A percentile compares a stretch with the other conserved stretches of the same genome.
phyloP scores from a whole-genome alignment of 257 asterid species.

The Solanum bukasovii region DNA sequence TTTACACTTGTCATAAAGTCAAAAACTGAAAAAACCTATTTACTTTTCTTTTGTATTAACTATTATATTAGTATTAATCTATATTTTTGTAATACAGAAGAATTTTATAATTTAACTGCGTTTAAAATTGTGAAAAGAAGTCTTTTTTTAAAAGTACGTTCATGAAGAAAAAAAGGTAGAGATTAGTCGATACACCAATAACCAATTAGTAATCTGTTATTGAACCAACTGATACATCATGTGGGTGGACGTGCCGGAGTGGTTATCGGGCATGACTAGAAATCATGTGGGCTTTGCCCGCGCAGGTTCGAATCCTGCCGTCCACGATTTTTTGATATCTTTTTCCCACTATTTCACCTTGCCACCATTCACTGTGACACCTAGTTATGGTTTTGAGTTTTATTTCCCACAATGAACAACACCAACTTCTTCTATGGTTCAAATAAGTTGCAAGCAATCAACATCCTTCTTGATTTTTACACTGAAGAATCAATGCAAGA shows the following conservation, averaged over 20 bases:
- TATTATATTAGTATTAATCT: no score
- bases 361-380: not conserved
- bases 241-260: conserved; percentile 96
- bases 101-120: rapidly evolving
- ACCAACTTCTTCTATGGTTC: conserved; percentile 8
- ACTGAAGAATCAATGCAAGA: conserved; percentile 37
- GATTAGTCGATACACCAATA: no score
- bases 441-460: conserved; percentile 21
- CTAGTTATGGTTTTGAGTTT: not conserved
- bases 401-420: not conserved
- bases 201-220: no score
- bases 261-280: conserved; percentile 99
- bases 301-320: conserved; percentile 99
- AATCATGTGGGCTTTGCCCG: conserved; percentile 99
- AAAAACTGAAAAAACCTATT: no score
- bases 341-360: not conserved
- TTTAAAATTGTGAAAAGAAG: no score
- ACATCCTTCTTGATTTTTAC: conserved; percentile 13
- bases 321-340: conserved; percentile 40
- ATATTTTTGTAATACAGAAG: no score
- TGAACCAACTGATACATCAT: no score
- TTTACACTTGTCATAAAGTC: no score
- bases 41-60: no score
- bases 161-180: no score
- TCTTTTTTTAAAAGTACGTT: no score